phyloP scores from a whole-genome alignment of 75 land plant genomes.

The Pinus albicaulis region DNA sequence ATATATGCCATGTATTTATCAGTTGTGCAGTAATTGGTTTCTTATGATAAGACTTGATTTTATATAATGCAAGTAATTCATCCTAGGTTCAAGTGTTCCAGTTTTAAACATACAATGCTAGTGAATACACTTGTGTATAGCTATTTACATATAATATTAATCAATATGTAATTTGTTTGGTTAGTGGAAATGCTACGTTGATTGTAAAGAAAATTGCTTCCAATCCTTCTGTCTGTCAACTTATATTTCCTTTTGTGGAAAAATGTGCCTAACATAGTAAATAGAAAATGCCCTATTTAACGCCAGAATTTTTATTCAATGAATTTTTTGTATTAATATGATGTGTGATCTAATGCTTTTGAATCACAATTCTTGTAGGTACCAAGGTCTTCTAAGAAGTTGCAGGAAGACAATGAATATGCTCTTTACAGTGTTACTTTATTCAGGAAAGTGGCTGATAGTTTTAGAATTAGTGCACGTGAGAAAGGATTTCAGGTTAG shows the following conservation, averaged over 20 bases:
- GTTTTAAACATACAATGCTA: background rate
- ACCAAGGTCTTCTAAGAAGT: conserved; percentile 88
- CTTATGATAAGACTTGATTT: background rate
- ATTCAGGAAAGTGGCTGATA: conserved; percentile 83
- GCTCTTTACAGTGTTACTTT: conserved; percentile 88
- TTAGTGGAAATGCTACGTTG: background rate
- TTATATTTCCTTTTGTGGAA: background rate
- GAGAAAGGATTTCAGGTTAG: conserved; percentile 91
- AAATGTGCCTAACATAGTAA: background rate
- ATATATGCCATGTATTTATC: background rate
- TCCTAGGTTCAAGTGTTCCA: background rate
- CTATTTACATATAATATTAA: background rate
- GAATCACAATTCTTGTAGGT: conserved; percentile 41
- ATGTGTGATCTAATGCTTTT: no score
- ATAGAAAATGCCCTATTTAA: background rate
- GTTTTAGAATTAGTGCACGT: conserved; percentile 76
- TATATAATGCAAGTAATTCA: no score
- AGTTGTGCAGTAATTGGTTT: background rate
- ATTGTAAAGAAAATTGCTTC: background rate
- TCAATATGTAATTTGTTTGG: background rate
- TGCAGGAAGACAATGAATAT: conserved; percentile 93
- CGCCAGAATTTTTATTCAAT: background rate
- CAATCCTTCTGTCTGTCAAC: background rate
- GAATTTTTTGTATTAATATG: no score
- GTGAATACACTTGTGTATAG: background rate